Conservation (phyloP, 768 basidiomycete genomes). For the Panellus pusillus region DNA sequence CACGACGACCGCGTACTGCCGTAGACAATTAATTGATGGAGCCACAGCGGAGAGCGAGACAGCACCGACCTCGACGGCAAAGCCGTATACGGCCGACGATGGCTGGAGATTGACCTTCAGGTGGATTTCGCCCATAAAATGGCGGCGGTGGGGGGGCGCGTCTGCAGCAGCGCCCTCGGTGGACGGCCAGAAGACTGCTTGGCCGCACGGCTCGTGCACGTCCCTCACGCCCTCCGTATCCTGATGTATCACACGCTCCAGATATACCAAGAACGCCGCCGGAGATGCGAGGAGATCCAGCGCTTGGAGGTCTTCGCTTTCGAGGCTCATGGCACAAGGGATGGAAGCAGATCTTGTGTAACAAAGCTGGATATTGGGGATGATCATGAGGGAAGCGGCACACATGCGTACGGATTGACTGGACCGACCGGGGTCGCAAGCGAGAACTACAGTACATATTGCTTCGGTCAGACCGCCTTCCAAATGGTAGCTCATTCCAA, state of each 20-base stretch:
- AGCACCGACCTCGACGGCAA: conserved; percentile 10
- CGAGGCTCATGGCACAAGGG: conserved; percentile 12
- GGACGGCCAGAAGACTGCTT: conserved; percentile 19
- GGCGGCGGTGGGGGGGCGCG: conserved; percentile 3
- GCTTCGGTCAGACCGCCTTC: too few relatives aligned
- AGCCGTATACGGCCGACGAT: conserved; percentile 6
- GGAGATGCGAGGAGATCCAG: conserved; percentile 16
- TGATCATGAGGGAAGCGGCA: not conserved
- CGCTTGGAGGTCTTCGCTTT: conserved; percentile 11
- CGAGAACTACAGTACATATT: conserved; percentile 13
- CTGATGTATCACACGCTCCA: conserved; percentile 13
- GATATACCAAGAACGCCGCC: conserved; percentile 7
- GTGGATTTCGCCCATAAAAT: conserved; percentile 21
- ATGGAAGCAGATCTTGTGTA: conserved; percentile 16
- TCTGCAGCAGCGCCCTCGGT: conserved; percentile 10
- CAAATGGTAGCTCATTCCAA: not conserved
- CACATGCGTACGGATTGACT: not conserved
- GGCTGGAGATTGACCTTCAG: conserved; percentile 9
- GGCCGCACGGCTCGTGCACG: conserved; percentile 8
- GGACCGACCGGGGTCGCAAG: conserved; percentile 17
- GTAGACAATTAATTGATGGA: not conserved
- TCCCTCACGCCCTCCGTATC: not conserved
- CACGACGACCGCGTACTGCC: conserved; percentile 17
- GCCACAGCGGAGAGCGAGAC: not conserved
- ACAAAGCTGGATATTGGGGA: conserved; percentile 7